Evolutionary conservation across 2,329 filamentous ascomycete genomes (phyloP).

Genomic region (Colletotrichum cereale): DNA sequence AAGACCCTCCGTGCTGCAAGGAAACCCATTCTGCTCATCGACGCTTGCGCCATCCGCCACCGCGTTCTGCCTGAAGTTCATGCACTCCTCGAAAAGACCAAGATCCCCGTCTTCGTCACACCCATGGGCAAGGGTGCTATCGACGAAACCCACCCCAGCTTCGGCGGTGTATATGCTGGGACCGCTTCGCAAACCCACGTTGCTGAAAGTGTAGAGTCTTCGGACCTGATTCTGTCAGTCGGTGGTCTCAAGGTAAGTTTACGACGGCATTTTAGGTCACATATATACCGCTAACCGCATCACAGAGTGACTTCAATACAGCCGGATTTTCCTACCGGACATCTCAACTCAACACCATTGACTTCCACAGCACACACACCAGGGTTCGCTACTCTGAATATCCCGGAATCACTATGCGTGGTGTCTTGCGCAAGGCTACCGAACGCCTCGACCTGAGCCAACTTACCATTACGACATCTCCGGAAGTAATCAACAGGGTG

Average conservation of each 20-base stretch:
- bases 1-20: constrained; percentile 79
- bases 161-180: constrained; percentile 89
- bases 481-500: constrained; percentile 66
- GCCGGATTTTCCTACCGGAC: constrained; percentile 85
- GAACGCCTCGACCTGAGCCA: constrained; percentile 68
- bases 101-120: constrained; percentile 86
- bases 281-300: constrained; percentile 3
- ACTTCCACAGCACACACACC: constrained; percentile 81
- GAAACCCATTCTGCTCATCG: constrained; percentile 82
- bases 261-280: neutral
- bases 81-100: constrained; percentile 77
- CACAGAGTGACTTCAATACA: constrained; percentile 82
- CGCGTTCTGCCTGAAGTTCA: constrained; percentile 79
- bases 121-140: constrained; percentile 92
- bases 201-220: constrained; percentile 72
- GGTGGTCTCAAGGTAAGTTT: constrained; percentile 68
- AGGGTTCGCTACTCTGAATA: constrained; percentile 84
- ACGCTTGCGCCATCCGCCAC: constrained; percentile 86
- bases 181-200: constrained; percentile 77
- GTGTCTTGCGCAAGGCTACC: constrained; percentile 79
- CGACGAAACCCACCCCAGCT: constrained; percentile 80
- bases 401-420: constrained; percentile 81
- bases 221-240: constrained; percentile 78
- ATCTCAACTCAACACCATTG: constrained; percentile 81
- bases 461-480: constrained; percentile 67